A percentile compares a stretch with the other conserved stretches of the same genome.
Conservation (phyloP, 306 rosid species). For the Canavalia ensiformis region DNA sequence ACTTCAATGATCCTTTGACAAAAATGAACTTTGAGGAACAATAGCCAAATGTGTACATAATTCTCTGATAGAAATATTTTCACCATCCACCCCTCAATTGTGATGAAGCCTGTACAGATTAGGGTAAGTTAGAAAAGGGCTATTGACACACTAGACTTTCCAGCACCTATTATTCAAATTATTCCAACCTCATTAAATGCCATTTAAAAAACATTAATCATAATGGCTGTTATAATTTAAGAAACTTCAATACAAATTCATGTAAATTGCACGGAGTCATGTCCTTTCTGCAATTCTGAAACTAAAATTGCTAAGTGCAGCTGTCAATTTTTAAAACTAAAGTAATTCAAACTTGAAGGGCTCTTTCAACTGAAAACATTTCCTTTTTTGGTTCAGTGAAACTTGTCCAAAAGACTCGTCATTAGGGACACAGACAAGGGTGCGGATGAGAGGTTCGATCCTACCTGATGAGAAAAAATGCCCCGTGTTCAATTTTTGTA, state of each 20-base stretch:
- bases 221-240: conserved; percentile 8
- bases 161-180: conserved; percentile 97
- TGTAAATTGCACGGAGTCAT: conserved; percentile 60
- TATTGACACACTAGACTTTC: conserved; percentile 94
- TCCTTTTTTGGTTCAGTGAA: conserved; percentile 98
- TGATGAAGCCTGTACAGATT: conserved; percentile 69
- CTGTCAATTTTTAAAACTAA: conserved; percentile 50
- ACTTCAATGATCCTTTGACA: conserved; percentile 92
- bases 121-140: conserved; percentile 89
- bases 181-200: conserved; percentile 77
- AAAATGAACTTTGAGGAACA: conserved; percentile 95
- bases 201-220: conserved; percentile 28
- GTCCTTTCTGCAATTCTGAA: conserved; percentile 78
- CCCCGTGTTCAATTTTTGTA: conserved; percentile 29
- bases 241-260: conserved; percentile 19
- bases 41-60: conserved; percentile 84
- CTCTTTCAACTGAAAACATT: conserved; percentile 96
- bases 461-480: conserved; percentile 66
- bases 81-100: conserved; percentile 80
- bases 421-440: conserved; percentile 84
- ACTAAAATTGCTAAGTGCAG: conserved; percentile 79
- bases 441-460: conserved; percentile 94
- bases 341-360: conserved; percentile 76
- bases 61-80: conserved; percentile 75
- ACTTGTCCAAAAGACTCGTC: conserved; percentile 84